Conservation (phyloP, 1,284 basidiomycete species). For the Puccinia sorghi region DNA sequence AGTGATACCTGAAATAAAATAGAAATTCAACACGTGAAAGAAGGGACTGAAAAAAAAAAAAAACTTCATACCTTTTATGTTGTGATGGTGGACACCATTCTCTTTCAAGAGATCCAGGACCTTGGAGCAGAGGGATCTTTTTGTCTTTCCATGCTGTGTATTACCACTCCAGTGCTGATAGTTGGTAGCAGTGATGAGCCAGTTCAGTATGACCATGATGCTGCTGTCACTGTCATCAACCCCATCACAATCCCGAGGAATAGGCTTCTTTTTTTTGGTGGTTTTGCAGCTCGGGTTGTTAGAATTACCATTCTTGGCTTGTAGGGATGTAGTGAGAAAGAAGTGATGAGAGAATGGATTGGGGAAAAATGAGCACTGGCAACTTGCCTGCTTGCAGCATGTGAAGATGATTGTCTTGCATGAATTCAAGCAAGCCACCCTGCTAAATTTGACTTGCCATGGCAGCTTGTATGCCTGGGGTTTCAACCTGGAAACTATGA, state of each 20-base stretch:
- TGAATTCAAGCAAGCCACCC: background rate
- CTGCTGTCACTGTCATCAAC: background rate
- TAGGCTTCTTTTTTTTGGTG: background rate
- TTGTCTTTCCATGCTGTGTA: background rate
- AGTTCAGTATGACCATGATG: background rate
- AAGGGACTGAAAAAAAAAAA: no score
- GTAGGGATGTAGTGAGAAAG: background rate
- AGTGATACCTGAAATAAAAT: no score
- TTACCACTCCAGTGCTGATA: conserved; percentile 1
- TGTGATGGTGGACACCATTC: no score
- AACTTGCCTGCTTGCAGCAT: background rate
- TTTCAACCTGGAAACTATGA: background rate
- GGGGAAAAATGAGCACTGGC: background rate
- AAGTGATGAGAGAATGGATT: background rate
- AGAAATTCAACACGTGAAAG: no score
- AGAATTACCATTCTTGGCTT: background rate
- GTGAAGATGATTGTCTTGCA: background rate
- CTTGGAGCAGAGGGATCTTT: background rate
- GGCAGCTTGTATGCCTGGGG: background rate
- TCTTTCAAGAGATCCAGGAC: background rate
- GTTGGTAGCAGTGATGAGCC: background rate
- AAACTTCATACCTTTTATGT: no score
- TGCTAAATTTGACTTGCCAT: conserved; percentile 8
- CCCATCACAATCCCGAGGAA: conserved; percentile 4
- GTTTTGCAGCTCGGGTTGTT: background rate